phyloP scores from a whole-genome alignment of 2,329 filamentous ascomycete species.

The Fonsecaea multimorphosa region DNA sequence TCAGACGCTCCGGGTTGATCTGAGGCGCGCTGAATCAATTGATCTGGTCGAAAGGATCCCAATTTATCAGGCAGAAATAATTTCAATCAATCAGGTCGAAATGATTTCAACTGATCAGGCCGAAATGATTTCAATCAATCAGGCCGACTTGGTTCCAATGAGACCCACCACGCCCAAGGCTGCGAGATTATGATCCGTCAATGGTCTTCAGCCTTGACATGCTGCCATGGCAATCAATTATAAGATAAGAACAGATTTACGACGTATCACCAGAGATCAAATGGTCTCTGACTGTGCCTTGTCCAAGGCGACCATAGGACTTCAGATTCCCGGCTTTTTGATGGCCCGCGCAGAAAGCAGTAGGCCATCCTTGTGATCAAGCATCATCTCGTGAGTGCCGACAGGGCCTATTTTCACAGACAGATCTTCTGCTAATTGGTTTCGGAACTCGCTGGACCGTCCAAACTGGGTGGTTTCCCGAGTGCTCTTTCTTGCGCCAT shows the following conservation, averaged over 20 bases:
- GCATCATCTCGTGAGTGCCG: neutral
- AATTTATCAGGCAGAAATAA: neutral
- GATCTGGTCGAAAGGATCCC: neutral
- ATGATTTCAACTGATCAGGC: neutral
- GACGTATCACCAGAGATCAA: neutral
- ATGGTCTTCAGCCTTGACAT: neutral
- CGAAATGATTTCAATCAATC: neutral
- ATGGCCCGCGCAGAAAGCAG: neutral
- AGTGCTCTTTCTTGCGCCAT: conserved; percentile 2
- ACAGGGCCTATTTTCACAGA: neutral
- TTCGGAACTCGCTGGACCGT: neutral
- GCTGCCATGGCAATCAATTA: neutral
- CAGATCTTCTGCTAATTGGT: neutral
- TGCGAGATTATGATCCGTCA: neutral
- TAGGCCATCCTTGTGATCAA: neutral
- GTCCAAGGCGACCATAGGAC: neutral
- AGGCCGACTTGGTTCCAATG: neutral
- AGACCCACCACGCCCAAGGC: neutral
- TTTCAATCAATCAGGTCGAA: neutral
- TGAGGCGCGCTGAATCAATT: neutral
- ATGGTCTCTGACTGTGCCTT: neutral
- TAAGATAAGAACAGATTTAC: neutral
- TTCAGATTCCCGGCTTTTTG: neutral
- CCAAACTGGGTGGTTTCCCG: neutral
- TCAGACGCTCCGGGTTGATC: neutral